Percentiles rank a stretch among this genome's conserved stretches.
Evolutionary conservation across 148 eudicot genomes (phyloP).

Genomic region (Silene conica): DNA sequence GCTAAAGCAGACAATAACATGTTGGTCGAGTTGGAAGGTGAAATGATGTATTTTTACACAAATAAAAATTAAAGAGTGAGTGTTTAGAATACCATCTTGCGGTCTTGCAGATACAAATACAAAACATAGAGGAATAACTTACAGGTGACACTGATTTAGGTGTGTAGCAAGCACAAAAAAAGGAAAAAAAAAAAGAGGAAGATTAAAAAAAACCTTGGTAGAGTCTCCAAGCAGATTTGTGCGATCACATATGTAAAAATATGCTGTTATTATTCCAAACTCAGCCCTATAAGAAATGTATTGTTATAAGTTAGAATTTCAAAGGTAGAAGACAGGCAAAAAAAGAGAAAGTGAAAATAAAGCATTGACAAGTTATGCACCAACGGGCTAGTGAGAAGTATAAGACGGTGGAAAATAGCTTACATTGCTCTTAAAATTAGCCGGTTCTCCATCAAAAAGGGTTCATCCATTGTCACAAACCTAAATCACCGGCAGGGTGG

Average conservation of each 20-base stretch:
- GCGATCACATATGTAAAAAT: conserved; percentile 87
- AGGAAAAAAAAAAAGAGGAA: neutral
- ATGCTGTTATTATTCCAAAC: conserved; percentile 64
- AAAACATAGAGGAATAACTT: neutral
- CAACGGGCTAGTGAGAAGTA: neutral
- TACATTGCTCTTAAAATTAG: conserved; percentile 84
- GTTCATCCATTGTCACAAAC: conserved; percentile 89
- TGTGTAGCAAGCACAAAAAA: neutral
- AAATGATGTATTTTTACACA: neutral
- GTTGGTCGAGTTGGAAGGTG: neutral
- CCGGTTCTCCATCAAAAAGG: conserved; percentile 81
- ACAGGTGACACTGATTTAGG: neutral
- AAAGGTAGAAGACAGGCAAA: neutral
- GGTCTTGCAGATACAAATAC: neutral
- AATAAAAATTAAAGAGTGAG: neutral
- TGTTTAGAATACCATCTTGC: neutral
- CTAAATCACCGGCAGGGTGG: conserved; percentile 32
- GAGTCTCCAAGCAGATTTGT: conserved; percentile 68
- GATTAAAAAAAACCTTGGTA: conserved; percentile 50
- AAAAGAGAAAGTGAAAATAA: neutral
- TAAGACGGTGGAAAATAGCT: conserved; percentile 21
- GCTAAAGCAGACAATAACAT: neutral
- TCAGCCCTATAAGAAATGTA: conserved; percentile 53
- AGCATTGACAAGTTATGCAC: neutral
- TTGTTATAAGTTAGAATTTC: conserved; percentile 5